Conservation (phyloP, 164 flowering plant species). For the Vitis rotundifolia region DNA sequence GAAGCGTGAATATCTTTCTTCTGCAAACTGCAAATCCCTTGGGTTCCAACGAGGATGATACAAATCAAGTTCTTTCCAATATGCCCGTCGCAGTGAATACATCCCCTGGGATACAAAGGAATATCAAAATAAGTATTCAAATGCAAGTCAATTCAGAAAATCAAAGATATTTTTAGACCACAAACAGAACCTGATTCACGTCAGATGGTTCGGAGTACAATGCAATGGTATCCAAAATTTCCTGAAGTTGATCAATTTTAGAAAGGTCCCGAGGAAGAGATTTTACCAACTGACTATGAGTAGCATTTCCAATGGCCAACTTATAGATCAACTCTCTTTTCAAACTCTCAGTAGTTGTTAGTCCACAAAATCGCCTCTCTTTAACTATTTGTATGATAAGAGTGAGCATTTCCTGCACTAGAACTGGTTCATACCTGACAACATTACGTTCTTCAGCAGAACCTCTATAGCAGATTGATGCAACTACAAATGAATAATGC, state of each 20-base stretch:
- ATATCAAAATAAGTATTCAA: background rate
- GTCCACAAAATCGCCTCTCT: constrained; percentile 88
- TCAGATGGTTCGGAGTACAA: constrained; percentile 85
- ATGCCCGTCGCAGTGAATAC: constrained; percentile 69
- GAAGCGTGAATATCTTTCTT: constrained; percentile 86
- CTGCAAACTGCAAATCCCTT: constrained; percentile 87
- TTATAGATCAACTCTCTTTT: constrained; percentile 77
- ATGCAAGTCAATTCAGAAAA: background rate
- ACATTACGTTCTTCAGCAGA: constrained; percentile 1
- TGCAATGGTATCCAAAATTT: constrained; percentile 69
- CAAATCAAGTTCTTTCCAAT: constrained; percentile 89
- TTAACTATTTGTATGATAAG: constrained; percentile 83
- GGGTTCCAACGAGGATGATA: constrained; percentile 94
- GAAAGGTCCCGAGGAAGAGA: constrained; percentile 87
- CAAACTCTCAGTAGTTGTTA: constrained; percentile 68
- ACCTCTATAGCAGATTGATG: too few relatives aligned
- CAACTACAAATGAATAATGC: too few relatives aligned
- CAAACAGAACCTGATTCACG: constrained; percentile 75
- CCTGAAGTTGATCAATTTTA: constrained; percentile 62
- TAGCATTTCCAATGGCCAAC: constrained; percentile 83
- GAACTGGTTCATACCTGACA: constrained; percentile 80
- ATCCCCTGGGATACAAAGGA: constrained; percentile 60
- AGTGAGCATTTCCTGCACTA: constrained; percentile 89
- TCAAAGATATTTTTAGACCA: background rate
- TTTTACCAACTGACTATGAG: constrained; percentile 87